phyloP scores from a whole-genome alignment of 176 grass and related monocot genomes.

The Carex scoparia region DNA sequence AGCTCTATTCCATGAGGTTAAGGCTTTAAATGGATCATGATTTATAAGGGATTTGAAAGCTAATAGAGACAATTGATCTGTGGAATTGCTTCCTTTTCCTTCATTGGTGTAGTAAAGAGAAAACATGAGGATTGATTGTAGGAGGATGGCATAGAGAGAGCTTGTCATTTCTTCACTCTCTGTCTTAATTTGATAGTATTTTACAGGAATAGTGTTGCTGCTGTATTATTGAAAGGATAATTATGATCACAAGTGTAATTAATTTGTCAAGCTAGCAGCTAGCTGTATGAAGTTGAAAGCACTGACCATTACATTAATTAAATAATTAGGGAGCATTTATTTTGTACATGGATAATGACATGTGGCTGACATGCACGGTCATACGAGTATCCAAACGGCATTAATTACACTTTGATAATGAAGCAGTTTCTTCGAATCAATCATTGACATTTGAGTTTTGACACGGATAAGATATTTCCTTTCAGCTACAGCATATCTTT shows the following conservation, averaged over 20 bases:
- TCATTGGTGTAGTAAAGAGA: neutral
- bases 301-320: no score
- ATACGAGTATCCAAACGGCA: no score
- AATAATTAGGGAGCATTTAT: no score
- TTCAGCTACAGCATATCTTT: no score
- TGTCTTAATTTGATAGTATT: neutral
- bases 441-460: no score
- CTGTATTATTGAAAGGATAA: neutral
- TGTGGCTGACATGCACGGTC: no score
- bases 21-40: constrained; percentile 15
- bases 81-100: neutral
- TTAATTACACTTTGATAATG: no score
- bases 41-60: constrained; percentile 14
- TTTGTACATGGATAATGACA: no score
- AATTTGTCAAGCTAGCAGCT: neutral
- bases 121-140: neutral
- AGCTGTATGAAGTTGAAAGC: no score
- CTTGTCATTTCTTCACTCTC: neutral
- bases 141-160: neutral
- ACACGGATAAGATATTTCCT: no score
- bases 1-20: constrained; percentile 19
- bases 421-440: no score
- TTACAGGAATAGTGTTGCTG: neutral
- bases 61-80: constrained; percentile 5
- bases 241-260: neutral